Evolutionary conservation across 1,284 basidiomycete genomes (phyloP), one percentile per base, ranked within the genome.

Genomic region (Ceratobasidium sp.): DNA sequence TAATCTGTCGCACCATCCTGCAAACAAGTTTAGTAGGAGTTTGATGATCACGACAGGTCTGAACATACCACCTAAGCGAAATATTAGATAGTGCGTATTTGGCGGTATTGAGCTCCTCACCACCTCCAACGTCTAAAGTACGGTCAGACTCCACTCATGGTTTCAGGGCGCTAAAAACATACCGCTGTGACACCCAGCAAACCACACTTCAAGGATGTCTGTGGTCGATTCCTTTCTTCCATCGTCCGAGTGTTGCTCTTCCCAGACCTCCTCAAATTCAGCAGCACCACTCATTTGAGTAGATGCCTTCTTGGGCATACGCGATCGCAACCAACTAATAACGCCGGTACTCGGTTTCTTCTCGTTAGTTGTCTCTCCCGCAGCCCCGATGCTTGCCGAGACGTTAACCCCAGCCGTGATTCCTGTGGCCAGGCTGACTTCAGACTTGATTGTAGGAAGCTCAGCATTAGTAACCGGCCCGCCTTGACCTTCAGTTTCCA

Each of bases 171-270:
- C 8, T 18, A 10, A 23, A 64, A 39, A 72, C 43, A 43, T 53
- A 70, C 62, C 48, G 18, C 67, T 69, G 50, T 71, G 67, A 23
- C 67, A 71, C 12, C 67, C 67, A 48, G 70, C 74, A 57, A 74
- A 76, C 75, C 75, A 76, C 12, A 76, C 75, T 36, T 76, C 75
- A 23, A 72, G 64, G 0, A 76, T 70, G 50, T 76, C 74, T 5
- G 75, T 76, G n/a, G 58, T 55, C 21, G 36, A 52, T 45, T 53
- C 55, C n/a, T 28, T 57, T 32, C n/a, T 34, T 18, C 41, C 43
- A 12, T 39, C 30, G 32, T 67, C 72, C 4, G 55, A 43, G 16
- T 50, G 21, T 30, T 57, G 45, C 43, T 61, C 58, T 23, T 57
- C 58, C 36, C 41, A 39, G 45, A 46, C 57, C 34, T 50, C 72